Conservation (phyloP, 148 eudicot genomes). For the Rhododendron williamsianum region DNA sequence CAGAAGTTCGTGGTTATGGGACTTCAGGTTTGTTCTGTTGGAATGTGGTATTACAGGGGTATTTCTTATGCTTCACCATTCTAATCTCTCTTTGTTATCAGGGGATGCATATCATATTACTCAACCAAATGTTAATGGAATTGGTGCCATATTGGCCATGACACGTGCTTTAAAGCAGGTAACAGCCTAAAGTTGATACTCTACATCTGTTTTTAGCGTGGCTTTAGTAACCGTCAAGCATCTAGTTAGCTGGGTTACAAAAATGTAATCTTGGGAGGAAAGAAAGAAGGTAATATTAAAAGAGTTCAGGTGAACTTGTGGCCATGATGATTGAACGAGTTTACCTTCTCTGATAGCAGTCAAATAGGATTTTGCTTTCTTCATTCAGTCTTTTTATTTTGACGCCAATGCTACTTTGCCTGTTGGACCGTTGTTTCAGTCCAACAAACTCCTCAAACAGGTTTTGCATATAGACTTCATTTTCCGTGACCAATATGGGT, state of each 20-base stretch:
- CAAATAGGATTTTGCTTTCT: neutral
- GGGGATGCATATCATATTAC: slow-evolving; percentile 97
- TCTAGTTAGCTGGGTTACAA: neutral
- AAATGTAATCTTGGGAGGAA: neutral
- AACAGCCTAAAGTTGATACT: neutral
- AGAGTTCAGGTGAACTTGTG: neutral
- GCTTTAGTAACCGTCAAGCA: neutral
- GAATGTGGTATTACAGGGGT: slow-evolving; percentile 1
- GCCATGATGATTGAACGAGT: neutral
- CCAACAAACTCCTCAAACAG: neutral
- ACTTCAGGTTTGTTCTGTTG: slow-evolving; percentile 67
- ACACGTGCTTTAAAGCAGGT: slow-evolving; percentile 86
- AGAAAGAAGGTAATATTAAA: neutral
- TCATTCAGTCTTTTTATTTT: neutral
- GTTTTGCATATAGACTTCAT: neutral
- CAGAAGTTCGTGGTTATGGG: slow-evolving; percentile 90
- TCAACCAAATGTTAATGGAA: slow-evolving; percentile 86
- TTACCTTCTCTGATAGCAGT: slow-evolving; percentile 5
- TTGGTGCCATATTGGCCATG: slow-evolving; percentile 97
- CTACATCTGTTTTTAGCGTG: neutral
- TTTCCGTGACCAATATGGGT: neutral
- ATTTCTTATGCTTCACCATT: slow-evolving; percentile 6
- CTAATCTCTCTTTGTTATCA: slow-evolving; percentile 18
- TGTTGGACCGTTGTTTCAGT: neutral
- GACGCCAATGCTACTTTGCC: neutral